These are phyloP conservation scores for Aspergillus sp. DNA, from an alignment of 2,329 filamentous ascomycete genomes.

Conservation along the genomic window DNA sequence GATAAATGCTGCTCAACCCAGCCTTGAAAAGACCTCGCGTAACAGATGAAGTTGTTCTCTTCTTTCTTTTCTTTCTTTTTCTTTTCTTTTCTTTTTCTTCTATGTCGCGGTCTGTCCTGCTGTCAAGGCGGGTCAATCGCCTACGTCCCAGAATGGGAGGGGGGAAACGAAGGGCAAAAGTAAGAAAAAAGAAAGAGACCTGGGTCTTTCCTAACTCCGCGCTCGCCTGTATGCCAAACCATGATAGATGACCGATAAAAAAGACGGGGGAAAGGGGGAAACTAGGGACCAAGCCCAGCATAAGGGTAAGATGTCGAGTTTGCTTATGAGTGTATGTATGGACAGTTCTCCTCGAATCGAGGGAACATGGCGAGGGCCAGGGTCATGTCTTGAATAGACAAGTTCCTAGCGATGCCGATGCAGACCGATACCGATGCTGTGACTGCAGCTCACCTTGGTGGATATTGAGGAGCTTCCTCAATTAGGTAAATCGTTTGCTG, in stretches of 20 bases:
- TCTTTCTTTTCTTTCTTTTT: not conserved
- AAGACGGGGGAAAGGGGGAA: constrained; percentile 6
- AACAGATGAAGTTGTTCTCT: not conserved
- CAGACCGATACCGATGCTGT: not conserved
- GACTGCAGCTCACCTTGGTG: constrained; percentile 24
- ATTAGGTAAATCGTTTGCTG: not conserved
- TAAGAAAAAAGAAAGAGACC: constrained; percentile 7
- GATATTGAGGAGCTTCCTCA: constrained; percentile 1
- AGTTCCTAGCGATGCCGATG: constrained; percentile 1
- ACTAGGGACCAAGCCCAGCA: constrained; percentile 10
- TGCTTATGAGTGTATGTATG: constrained; percentile 15
- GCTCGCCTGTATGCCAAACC: constrained; percentile 21
- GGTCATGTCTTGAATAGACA: not conserved
- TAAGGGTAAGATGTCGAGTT: constrained; percentile 7
- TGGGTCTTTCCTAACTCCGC: constrained; percentile 15
- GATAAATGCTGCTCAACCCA: constrained; percentile 8
- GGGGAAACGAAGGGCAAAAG: too few relatives aligned
- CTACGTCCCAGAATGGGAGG: constrained; percentile 15
- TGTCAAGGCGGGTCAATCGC: constrained; percentile 15
- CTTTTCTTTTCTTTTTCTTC: constrained; percentile 2
- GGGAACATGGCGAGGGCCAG: constrained; percentile 11
- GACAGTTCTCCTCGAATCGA: constrained; percentile 1
- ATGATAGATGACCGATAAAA: constrained; percentile 18
- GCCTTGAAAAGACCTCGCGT: constrained; percentile 6
- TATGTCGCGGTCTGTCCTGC: constrained; percentile 7